These are phyloP conservation scores for Ophiostoma tasmaniense DNA, from an alignment of 2,329 filamentous ascomycete species.

Conservation along the genomic window DNA sequence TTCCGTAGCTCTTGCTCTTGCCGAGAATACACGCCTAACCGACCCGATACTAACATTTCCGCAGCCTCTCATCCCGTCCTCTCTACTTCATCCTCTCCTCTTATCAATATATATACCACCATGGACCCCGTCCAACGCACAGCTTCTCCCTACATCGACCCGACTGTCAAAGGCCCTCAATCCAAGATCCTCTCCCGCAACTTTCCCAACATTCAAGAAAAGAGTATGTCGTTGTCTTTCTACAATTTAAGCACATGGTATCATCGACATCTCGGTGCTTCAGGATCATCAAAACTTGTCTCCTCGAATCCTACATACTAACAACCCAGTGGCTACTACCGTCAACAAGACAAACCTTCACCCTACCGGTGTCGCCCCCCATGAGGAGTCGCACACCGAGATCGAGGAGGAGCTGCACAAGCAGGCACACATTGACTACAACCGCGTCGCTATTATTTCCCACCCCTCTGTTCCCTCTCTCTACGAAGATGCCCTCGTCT, in stretches of 20 bases:
- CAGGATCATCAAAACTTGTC: too few relatives aligned
- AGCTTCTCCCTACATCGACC: constrained; percentile 38
- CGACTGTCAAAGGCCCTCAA: constrained; percentile 36
- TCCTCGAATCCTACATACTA: too few relatives aligned
- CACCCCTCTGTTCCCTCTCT: constrained; percentile 93
- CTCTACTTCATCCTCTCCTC: not conserved
- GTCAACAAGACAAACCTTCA: constrained; percentile 92
- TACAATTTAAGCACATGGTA: too few relatives aligned
- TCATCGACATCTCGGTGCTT: too few relatives aligned
- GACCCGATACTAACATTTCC: constrained; percentile 14
- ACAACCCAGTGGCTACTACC: constrained; percentile 32
- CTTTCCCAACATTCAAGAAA: constrained; percentile 21
- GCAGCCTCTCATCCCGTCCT: not conserved
- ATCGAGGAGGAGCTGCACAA: constrained; percentile 95
- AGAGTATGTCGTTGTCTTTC: constrained; percentile 26
- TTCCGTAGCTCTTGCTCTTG: not conserved
- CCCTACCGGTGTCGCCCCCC: constrained; percentile 79
- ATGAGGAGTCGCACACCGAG: constrained; percentile 78
- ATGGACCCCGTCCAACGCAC: constrained; percentile 36
- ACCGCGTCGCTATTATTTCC: constrained; percentile 89
- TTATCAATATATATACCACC: constrained; percentile 24
- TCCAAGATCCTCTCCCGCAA: constrained; percentile 33
- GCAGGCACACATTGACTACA: constrained; percentile 97
- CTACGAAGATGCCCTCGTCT: constrained; percentile 96
- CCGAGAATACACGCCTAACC: constrained; percentile 16